Percentiles rank a stretch among this genome's conserved stretches.
Conservation (phyloP, 1,284 basidiomycete species). For the Wallemia hederae region DNA sequence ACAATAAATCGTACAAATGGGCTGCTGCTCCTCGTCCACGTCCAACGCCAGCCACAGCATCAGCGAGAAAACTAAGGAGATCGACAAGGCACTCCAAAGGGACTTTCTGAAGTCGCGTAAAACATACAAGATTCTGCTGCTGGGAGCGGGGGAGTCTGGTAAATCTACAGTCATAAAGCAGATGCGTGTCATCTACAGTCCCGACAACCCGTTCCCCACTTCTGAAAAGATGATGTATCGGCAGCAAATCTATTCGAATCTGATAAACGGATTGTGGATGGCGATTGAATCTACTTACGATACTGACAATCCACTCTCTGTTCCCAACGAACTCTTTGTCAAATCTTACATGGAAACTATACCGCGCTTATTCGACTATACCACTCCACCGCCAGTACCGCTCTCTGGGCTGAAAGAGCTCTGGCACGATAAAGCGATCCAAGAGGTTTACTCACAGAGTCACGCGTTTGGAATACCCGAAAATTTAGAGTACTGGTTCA, state of each 20-base stretch:
- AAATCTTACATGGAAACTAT: not conserved
- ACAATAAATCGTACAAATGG: not conserved
- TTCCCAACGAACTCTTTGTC: not conserved
- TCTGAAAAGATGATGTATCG: not conserved
- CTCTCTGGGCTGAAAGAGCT: constrained; percentile 15
- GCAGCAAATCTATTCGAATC: not conserved
- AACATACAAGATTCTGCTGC: constrained; percentile 24
- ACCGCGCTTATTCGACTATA: not conserved
- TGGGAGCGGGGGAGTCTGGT: constrained; percentile 77
- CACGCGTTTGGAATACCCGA: constrained; percentile 74
- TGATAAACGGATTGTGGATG: not conserved
- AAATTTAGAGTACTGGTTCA: constrained; percentile 30
- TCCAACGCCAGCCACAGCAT: not conserved
- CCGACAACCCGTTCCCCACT: not conserved
- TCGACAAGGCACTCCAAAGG: not conserved
- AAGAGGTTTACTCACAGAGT: constrained; percentile 37
- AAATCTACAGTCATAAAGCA: constrained; percentile 46
- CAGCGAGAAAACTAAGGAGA: not conserved
- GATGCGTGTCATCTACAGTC: constrained; percentile 8
- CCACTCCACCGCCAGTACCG: not conserved
- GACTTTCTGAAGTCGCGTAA: not conserved
- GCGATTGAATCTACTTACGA: not conserved
- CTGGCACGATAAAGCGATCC: constrained; percentile 49
- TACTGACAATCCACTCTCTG: not conserved
- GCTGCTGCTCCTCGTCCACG: not conserved